Percentiles rank a stretch among this genome's conserved stretches.
These are phyloP conservation scores for Eucalyptus marginata DNA, from an alignment of 345 rosid genomes.

Conservation along the genomic window DNA sequence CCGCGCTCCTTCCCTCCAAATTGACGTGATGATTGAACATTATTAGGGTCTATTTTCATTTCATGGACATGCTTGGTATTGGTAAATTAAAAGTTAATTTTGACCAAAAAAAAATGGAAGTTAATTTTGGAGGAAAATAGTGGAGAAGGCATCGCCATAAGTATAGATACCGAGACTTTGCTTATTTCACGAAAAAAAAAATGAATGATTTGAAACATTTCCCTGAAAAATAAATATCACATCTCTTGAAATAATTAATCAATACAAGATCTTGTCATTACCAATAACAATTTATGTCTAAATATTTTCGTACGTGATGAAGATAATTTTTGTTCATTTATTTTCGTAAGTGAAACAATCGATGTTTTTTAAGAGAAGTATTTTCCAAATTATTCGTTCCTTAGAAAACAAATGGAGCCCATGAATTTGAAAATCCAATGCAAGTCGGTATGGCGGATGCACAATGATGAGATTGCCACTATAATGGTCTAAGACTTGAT, in stretches of 20 bases:
- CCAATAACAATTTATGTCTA: accelerated
- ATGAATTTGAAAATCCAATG: not conserved
- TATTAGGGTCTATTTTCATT: not conserved
- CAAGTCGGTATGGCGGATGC: accelerated
- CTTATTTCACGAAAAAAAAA: accelerated
- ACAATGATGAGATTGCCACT: not conserved
- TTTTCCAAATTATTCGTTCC: too few relatives aligned
- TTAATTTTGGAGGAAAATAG: not conserved
- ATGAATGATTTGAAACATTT: too few relatives aligned
- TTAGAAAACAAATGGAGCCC: accelerated
- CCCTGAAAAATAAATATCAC: accelerated
- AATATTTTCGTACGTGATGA: accelerated
- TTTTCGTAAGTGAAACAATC: accelerated
- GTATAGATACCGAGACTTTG: accelerated
- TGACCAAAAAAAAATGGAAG: not conserved
- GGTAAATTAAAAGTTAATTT: not conserved
- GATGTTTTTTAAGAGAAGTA: accelerated
- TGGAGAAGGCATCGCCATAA: not conserved
- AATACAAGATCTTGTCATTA: too few relatives aligned
- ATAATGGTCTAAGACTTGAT: not conserved
- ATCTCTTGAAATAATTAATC: accelerated
- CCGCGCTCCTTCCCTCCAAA: not conserved
- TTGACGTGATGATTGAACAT: not conserved
- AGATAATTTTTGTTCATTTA: too few relatives aligned
- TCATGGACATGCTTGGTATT: not conserved